These are phyloP conservation scores for Syncephalastrum racemosum DNA, from an alignment of 371 early-diverging fungal genomes.

Conservation along the genomic window DNA sequence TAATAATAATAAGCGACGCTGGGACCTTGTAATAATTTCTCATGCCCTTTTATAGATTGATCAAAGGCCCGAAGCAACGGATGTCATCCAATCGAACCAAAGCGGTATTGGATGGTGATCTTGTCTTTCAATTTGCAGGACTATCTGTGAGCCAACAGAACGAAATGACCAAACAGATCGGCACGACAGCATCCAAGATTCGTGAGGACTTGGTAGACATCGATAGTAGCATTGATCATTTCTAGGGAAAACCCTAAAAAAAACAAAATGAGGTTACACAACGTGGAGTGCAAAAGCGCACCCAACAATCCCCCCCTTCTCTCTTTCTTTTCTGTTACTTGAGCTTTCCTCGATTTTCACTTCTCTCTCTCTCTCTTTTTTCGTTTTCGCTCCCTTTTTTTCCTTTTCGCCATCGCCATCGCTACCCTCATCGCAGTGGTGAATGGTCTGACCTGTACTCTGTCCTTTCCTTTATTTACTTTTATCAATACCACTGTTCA, in stretches of 20 bases:
- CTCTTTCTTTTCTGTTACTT: constrained; percentile 8
- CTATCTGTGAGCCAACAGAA: constrained; percentile 71
- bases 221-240: constrained; percentile 68
- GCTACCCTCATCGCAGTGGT: neutral
- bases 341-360: constrained; percentile 1
- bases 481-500: neutral
- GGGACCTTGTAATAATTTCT: constrained; percentile 3
- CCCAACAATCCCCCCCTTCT: constrained; percentile 3
- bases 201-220: constrained; percentile 83
- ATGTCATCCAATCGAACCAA: constrained; percentile 66
- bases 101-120: constrained; percentile 84
- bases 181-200: constrained; percentile 78
- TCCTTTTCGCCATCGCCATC: neutral
- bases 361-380: constrained; percentile 3
- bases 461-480: constrained; percentile 3
- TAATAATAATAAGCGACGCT: neutral
- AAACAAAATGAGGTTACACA: constrained; percentile 4
- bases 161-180: constrained; percentile 88
- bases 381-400: constrained; percentile 4
- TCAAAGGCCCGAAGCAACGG: constrained; percentile 61
- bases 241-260: constrained; percentile 45
- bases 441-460: neutral
- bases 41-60: constrained; percentile 19
- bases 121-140: constrained; percentile 73
- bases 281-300: constrained; percentile 7